Evolutionary conservation across 345 rosid species (phyloP), one percentile per base, ranked within the genome.

Genomic region (Citrus maxima): DNA sequence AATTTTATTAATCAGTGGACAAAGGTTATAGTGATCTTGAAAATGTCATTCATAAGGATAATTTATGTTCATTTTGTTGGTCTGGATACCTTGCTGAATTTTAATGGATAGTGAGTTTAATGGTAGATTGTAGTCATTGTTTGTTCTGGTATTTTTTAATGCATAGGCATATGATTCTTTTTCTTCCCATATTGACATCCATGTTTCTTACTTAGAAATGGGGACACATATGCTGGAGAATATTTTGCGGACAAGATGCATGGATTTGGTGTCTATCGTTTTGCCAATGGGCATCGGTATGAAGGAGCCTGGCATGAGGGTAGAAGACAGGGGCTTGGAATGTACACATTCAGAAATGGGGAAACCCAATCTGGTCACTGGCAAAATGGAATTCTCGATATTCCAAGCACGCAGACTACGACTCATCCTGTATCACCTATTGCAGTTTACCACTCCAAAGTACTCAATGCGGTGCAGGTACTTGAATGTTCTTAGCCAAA

Each of bases 251-350:
- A 95, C 90, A 95, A 90, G 89, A 93, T 93, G 97, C 98, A 95
- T 82, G 99, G 99, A 24, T 95, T 92, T 67, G 99, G 99, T 61
- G 91, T 92, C 22, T 95, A 93, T 81, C 78, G 74, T 16, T 95
- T 95, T 82, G 99, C 93, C 32, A 93, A 93, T 79, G 98, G 97
- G 67, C 98, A 93, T 86, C 88, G 88, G 2, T 93, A 91, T n/a
- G 99, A 92, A 79, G 99, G 99, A 80, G 97, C 98, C 51, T 93
- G 98, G 98, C 98, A 95, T 82, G 99, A 95, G 85, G 96, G 99
- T 75, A 87, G 94, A 79, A 83, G 99, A 83, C 95, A 95, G 86
- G 99, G 98, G 66, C 98, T 95, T 70, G 98, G 99, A 64, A 93
- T 91, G 98, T 93, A 95, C 82, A 91, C 97, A 3, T 95, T 93